phyloP scores from a whole-genome alignment of 768 basidiomycete species.

The Pisolithus tinctorius region DNA sequence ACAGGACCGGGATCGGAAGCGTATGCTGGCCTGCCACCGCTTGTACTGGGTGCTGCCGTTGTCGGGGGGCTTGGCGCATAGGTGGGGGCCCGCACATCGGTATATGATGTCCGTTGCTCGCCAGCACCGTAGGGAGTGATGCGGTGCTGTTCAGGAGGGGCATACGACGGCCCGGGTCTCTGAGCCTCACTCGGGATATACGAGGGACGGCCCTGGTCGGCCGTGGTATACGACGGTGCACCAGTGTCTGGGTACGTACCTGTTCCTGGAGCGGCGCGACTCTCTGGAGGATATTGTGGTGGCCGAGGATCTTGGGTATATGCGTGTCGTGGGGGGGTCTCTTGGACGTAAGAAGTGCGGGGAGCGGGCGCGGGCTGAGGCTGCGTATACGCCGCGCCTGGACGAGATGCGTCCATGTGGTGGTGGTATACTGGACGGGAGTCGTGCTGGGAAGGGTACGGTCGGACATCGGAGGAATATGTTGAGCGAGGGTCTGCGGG shows the following conservation, averaged over 20 bases:
- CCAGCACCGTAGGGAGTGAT: background rate
- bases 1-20: background rate
- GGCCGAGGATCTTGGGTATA: background rate
- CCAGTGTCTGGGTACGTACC: slow-evolving; percentile 8
- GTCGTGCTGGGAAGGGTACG: slow-evolving; percentile 12
- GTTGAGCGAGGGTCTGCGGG: slow-evolving; percentile 12
- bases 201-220: background rate
- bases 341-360: slow-evolving; percentile 5
- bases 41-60: background rate
- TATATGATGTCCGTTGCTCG: background rate
- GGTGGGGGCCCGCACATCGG: background rate
- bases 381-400: slow-evolving; percentile 15
- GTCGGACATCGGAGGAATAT: slow-evolving; percentile 4
- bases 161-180: background rate
- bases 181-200: background rate
- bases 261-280: slow-evolving; percentile 9
- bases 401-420: slow-evolving; percentile 13
- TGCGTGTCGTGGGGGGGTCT: background rate
- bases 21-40: background rate
- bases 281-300: slow-evolving; percentile 1
- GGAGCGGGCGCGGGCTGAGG: slow-evolving; percentile 10
- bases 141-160: background rate
- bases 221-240: background rate
- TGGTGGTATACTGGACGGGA: slow-evolving; percentile 14
- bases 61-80: background rate